Conservation (phyloP, 1,284 basidiomycete species). For the Tilletia indica region DNA sequence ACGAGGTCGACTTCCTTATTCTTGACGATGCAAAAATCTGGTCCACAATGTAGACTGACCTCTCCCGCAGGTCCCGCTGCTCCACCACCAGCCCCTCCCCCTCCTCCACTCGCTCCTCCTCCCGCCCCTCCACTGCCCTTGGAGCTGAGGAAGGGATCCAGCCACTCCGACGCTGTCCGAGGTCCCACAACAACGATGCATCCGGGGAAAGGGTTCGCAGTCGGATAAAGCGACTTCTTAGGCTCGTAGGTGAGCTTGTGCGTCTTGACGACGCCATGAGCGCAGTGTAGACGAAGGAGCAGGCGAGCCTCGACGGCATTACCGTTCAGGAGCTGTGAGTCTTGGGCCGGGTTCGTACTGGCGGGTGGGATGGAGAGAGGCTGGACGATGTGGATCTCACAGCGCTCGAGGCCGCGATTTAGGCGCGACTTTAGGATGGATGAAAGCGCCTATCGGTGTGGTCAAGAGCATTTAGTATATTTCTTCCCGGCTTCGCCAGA, state of each 20-base stretch:
- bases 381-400: conserved; percentile 15
- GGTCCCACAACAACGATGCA: conserved; percentile 1
- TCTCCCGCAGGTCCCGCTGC: not conserved
- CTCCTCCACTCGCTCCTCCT: not conserved
- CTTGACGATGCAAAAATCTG: conserved; percentile 9
- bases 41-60: conserved; percentile 13
- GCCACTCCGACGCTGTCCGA: conserved; percentile 13
- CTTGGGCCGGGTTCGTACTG: not conserved
- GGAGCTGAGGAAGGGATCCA: conserved; percentile 12
- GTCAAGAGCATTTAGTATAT: not conserved
- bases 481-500: not conserved
- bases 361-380: not conserved
- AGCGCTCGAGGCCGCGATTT: conserved; percentile 2
- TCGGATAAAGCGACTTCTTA: conserved; percentile 10
- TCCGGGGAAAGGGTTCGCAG: not conserved
- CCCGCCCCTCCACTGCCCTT: not conserved
- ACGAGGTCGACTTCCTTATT: conserved; percentile 7
- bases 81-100: not conserved
- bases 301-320: not conserved
- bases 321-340: not conserved
- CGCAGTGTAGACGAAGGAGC: conserved; percentile 4
- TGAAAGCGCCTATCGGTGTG: not conserved
- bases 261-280: conserved; percentile 17
- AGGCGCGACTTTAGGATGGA: conserved; percentile 12
- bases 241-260: conserved; percentile 13